phyloP scores from a whole-genome alignment of 306 rosid species.

The Carpinus fangiana region DNA sequence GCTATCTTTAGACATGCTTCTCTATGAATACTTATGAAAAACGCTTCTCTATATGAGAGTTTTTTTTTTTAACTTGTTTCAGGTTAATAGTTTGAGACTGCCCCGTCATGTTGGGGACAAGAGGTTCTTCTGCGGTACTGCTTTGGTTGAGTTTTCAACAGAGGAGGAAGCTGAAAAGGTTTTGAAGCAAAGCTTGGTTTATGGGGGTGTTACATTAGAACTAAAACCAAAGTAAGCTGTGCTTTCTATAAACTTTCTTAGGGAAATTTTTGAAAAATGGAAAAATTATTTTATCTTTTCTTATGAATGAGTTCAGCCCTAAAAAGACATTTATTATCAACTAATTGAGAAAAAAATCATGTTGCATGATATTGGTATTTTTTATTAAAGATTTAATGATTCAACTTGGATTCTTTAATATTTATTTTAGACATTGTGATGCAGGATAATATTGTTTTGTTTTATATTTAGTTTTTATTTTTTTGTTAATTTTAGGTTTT shows the following conservation, averaged over 20 bases:
- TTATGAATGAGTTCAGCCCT: background rate
- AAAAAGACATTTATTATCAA: background rate
- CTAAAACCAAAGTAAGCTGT: conserved; percentile 71
- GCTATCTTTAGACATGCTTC: background rate
- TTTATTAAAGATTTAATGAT: background rate
- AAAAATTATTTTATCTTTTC: background rate
- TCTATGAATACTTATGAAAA: background rate
- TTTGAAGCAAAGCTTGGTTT: conserved; percentile 46
- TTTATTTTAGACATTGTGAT: background rate
- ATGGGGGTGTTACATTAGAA: conserved; percentile 63
- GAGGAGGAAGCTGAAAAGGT: conserved; percentile 65
- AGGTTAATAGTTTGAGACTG: conserved; percentile 86
- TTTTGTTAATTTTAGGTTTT: no score
- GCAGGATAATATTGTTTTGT: no score
- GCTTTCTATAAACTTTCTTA: background rate
- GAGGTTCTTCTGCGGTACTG: conserved; percentile 74
- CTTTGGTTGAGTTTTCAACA: conserved; percentile 72
- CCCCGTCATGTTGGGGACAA: conserved; percentile 89
- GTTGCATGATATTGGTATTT: background rate
- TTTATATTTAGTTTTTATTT: no score
- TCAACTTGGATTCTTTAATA: background rate
- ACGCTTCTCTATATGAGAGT: background rate
- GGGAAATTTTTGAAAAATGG: background rate
- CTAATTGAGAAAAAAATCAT: background rate
- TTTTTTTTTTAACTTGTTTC: conserved; percentile 27